These are phyloP conservation scores for Entomophthora muscae DNA, from an alignment of 371 early-diverging fungal genomes.

Conservation along the genomic window DNA sequence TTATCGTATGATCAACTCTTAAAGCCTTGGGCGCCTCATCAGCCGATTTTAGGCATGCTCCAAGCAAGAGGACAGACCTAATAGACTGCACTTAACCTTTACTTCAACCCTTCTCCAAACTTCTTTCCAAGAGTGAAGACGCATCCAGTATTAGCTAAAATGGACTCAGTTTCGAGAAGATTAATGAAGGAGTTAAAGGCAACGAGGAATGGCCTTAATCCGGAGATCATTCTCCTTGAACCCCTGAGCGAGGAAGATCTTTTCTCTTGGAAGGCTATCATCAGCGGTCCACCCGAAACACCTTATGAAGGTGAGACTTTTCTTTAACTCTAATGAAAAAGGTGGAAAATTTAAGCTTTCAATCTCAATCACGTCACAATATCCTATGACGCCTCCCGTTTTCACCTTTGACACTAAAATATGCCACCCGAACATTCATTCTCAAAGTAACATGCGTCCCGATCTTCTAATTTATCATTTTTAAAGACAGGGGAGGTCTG, in stretches of 20 bases:
- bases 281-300: constrained; percentile 63
- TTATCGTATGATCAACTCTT: too few species aligned
- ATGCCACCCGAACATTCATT: constrained; percentile 65
- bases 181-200: constrained; percentile 1
- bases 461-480: constrained; percentile 36
- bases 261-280: constrained; percentile 67
- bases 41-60: too few species aligned
- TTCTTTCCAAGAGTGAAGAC: too few species aligned
- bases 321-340: too few species aligned
- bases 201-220: constrained; percentile 7
- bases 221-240: constrained; percentile 33
- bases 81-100: too few species aligned
- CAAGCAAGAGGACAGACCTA: too few species aligned
- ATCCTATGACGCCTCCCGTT: constrained; percentile 56
- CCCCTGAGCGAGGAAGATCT: constrained; percentile 63
- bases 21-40: too few species aligned
- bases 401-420: constrained; percentile 55
- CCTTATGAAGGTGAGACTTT: constrained; percentile 57
- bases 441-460: constrained; percentile 36
- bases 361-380: constrained; percentile 34
- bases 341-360: constrained; percentile 37
- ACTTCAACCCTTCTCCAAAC: too few species aligned
- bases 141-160: too few species aligned
- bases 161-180: neutral
- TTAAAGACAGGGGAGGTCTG: constrained; percentile 66